phyloP scores from a whole-genome alignment of 495 filamentous ascomycete species.

The Haplographium delicatum region DNA sequence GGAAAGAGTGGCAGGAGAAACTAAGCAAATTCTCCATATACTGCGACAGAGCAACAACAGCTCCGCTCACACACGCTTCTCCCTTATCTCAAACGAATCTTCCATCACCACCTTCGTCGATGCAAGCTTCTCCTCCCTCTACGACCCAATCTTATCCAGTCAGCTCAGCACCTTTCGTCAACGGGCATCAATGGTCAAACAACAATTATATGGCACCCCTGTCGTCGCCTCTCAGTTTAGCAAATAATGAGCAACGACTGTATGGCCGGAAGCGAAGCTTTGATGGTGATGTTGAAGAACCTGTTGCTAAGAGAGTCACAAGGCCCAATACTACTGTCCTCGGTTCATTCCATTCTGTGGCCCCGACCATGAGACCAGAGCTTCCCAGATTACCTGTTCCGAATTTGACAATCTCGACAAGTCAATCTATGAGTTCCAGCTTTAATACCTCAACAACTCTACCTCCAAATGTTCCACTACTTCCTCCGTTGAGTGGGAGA shows the following conservation, averaged over 20 bases:
- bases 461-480: conserved; percentile 27
- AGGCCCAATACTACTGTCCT: conserved; percentile 19
- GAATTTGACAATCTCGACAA: conserved; percentile 42
- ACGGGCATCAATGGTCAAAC: conserved; percentile 22
- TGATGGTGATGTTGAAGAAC: conserved; percentile 58
- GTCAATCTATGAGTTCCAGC: conserved; percentile 28
- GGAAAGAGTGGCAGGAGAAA: conserved; percentile 79
- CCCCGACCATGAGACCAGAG: conserved; percentile 20
- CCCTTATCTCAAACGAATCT: conserved; percentile 34
- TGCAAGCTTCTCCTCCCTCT: conserved; percentile 31
- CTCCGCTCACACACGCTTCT: conserved; percentile 29
- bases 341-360: conserved; percentile 6
- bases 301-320: conserved; percentile 58
- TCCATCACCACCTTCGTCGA: conserved; percentile 22
- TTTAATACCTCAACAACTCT: conserved; percentile 9
- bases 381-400: conserved; percentile 54
- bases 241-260: conserved; percentile 38
- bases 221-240: conserved; percentile 51
- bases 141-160: conserved; percentile 21
- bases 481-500: conserved; percentile 44
- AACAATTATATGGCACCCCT: conserved; percentile 15
- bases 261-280: conserved; percentile 62
- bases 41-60: conserved; percentile 57
- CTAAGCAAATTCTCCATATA: conserved; percentile 74
- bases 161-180: conserved; percentile 27